Conservation (phyloP, 805 yeast species). For the Saturnispora ahearnii region DNA sequence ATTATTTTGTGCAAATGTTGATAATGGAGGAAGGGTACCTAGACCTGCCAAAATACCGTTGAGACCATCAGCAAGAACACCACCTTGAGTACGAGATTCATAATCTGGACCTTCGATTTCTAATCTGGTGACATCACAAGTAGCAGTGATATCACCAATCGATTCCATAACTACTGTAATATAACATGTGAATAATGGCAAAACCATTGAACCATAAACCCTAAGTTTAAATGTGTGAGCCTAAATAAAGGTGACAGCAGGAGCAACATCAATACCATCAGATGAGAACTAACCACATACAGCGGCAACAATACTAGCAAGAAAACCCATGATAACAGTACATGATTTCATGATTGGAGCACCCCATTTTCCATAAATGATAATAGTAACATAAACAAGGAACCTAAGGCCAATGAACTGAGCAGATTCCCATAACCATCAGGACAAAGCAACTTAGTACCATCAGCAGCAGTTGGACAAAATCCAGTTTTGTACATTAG, state of each 20-base stretch:
- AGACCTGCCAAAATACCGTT: slow-evolving; percentile 67
- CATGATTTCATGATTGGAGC: slow-evolving; percentile 92
- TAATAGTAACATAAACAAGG: slow-evolving; percentile 64
- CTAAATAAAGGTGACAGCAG: slow-evolving; percentile 81
- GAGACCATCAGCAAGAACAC: slow-evolving; percentile 80
- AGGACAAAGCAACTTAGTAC: slow-evolving; percentile 68
- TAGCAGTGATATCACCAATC: slow-evolving; percentile 91
- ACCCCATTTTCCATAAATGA: slow-evolving; percentile 78
- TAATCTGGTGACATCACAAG: slow-evolving; percentile 81
- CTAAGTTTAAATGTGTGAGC: slow-evolving; percentile 69
- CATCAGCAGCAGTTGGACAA: slow-evolving; percentile 57
- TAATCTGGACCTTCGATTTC: slow-evolving; percentile 75
- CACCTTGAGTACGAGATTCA: slow-evolving; percentile 88
- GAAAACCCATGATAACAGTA: slow-evolving; percentile 78
- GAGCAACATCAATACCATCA: slow-evolving; percentile 54
- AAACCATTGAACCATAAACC: slow-evolving; percentile 77
- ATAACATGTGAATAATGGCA: slow-evolving; percentile 79
- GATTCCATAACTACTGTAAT: slow-evolving; percentile 85
- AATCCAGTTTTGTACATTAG: slow-evolving; percentile 67
- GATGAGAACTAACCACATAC: slow-evolving; percentile 75
- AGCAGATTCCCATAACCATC: slow-evolving; percentile 92
- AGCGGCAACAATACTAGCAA: slow-evolving; percentile 87
- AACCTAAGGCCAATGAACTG: slow-evolving; percentile 82
- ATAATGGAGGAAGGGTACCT: slow-evolving; percentile 80
- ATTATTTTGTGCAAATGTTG: slow-evolving; percentile 90